These are phyloP conservation scores for Ustilago loliicola DNA, from an alignment of 1,284 basidiomycete species.

Conservation along the genomic window DNA sequence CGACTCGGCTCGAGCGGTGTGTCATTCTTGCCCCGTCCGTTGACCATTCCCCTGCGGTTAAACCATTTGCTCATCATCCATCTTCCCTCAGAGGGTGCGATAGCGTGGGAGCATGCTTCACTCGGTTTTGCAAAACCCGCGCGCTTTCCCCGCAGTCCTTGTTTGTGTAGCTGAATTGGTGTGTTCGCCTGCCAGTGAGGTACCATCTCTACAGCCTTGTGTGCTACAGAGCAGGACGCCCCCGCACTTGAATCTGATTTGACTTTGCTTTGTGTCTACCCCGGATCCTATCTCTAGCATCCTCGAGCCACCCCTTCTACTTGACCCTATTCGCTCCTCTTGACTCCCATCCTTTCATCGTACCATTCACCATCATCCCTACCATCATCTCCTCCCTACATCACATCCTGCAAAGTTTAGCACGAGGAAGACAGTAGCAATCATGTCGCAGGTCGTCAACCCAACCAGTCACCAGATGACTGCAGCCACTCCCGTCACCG, in stretches of 20 bases:
- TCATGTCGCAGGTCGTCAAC: constrained; percentile 29
- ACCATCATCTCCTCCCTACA: constrained; percentile 6
- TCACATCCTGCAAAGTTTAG: not conserved
- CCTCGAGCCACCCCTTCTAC: not conserved
- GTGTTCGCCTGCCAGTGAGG: not conserved
- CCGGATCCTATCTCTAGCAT: not conserved
- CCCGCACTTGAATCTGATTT: not conserved
- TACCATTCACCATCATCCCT: not conserved
- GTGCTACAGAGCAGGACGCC: no score
- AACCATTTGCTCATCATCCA: not conserved
- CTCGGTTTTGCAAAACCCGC: not conserved
- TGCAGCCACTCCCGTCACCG: constrained; percentile 13
- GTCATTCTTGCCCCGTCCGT: constrained; percentile 28
- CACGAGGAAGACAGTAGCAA: not conserved
- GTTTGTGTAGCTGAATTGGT: not conserved
- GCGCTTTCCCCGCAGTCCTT: constrained; percentile 8
- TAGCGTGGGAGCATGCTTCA: not conserved
- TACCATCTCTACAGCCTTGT: no score
- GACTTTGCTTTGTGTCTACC: not conserved
- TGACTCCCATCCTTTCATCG: not conserved
- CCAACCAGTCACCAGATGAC: constrained; percentile 35
- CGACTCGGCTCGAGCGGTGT: constrained; percentile 9
- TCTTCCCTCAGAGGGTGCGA: not conserved
- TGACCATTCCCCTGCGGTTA: not conserved
- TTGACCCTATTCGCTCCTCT: not conserved